Conservation (phyloP, 1,284 basidiomycete species). For the Phellopilus nigrolimitatus region DNA sequence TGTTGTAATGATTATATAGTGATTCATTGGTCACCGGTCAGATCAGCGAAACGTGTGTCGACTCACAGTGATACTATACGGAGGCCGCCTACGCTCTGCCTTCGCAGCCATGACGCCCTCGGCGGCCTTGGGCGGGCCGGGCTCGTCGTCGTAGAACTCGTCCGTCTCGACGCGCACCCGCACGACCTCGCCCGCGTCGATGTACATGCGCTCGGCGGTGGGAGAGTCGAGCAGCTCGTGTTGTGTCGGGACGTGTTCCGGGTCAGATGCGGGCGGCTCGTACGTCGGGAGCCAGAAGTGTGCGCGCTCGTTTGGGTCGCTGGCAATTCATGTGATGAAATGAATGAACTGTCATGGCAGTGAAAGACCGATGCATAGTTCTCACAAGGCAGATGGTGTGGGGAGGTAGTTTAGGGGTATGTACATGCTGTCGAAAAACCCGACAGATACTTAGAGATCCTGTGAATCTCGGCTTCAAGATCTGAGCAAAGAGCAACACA, state of each 20-base stretch:
- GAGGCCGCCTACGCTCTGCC: constrained; percentile 52
- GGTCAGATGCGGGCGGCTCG: constrained; percentile 14
- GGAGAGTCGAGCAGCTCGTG: constrained; percentile 68
- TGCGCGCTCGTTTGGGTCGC: constrained; percentile 76
- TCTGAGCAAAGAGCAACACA: constrained; percentile 35
- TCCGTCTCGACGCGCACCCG: constrained; percentile 85
- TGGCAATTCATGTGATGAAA: constrained; percentile 29
- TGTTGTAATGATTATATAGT: constrained; percentile 29
- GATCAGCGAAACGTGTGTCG: no score
- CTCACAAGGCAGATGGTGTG: constrained; percentile 74
- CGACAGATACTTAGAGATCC: constrained; percentile 64
- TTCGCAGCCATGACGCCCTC: constrained; percentile 56
- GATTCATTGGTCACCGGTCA: constrained; percentile 6
- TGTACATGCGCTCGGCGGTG: constrained; percentile 73
- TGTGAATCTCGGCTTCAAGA: constrained; percentile 3
- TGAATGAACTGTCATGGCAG: not conserved
- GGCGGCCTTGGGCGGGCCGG: constrained; percentile 72
- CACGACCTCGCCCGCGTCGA: constrained; percentile 80
- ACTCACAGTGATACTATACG: constrained; percentile 74
- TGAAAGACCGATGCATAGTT: constrained; percentile 17
- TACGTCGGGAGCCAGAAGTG: constrained; percentile 70
- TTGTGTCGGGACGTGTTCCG: constrained; percentile 49
- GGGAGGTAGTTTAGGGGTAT: constrained; percentile 71
- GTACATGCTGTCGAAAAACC: constrained; percentile 95
- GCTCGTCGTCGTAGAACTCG: constrained; percentile 89